A percentile compares a stretch with the other conserved stretches of the same genome.
These are phyloP conservation scores for Alternaria consortialis DNA, from an alignment of 2,329 filamentous ascomycete species.

Conservation along the genomic window DNA sequence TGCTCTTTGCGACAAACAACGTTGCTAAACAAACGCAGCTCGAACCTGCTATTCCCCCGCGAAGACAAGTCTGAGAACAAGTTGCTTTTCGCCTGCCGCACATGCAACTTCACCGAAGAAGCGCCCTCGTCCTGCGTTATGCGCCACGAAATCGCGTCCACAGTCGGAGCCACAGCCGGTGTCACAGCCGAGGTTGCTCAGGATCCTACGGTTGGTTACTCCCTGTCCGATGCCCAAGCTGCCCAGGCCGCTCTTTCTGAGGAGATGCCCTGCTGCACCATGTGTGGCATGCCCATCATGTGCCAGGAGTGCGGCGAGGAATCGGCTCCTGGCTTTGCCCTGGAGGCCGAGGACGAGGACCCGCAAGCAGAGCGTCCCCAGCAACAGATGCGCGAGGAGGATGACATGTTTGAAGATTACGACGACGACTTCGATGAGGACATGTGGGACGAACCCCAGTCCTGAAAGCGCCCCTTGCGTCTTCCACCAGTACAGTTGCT, in stretches of 20 bases:
- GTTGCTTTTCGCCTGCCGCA: constrained; percentile 94
- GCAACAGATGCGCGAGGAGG: constrained; percentile 20
- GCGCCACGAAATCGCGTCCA: constrained; percentile 90
- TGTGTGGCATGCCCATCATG: constrained; percentile 66
- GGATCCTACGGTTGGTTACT: constrained; percentile 93
- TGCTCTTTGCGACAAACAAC: background rate
- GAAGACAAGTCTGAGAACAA: constrained; percentile 86
- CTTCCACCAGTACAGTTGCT: constrained; percentile 42
- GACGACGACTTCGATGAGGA: constrained; percentile 37
- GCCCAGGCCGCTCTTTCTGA: constrained; percentile 38
- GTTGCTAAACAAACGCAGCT: constrained; percentile 60
- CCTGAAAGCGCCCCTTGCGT: constrained; percentile 33
- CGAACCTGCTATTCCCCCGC: constrained; percentile 97
- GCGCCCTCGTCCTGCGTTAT: constrained; percentile 92
- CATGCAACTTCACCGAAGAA: constrained; percentile 89
- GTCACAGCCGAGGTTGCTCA: constrained; percentile 97
- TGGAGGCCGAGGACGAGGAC: constrained; percentile 55
- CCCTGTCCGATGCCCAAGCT: constrained; percentile 43
- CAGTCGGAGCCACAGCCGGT: constrained; percentile 92
- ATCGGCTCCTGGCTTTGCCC: constrained; percentile 54
- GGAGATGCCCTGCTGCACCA: constrained; percentile 61
- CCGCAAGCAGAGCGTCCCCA: constrained; percentile 32
- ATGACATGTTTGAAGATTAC: constrained; percentile 26
- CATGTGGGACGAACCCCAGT: constrained; percentile 43
- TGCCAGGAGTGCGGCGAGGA: constrained; percentile 63